Base-by-base conservation (phyloP, 495 filamentous ascomycete genomes). In the Cercophora sp. region DNA sequence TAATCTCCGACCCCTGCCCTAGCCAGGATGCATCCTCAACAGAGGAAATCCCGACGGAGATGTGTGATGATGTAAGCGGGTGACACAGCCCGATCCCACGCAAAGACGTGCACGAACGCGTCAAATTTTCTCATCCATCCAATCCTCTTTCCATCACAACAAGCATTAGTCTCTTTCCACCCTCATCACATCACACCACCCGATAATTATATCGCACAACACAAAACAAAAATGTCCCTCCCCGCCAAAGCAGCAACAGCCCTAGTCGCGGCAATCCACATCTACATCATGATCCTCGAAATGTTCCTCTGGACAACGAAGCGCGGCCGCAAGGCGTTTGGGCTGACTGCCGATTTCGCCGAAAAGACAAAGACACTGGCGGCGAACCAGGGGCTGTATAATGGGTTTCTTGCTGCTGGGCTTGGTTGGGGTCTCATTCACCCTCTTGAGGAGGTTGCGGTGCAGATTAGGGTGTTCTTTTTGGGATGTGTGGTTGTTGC, bases 301-400 rank as follows among this genome's bases (percentile, higher is more conserved):
- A 61, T 58, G 51, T 61, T 62, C 47, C 63, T 66, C 41, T 70
- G 67, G 67, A 62, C 56, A 4, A 61, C 57, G 1, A 62, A 64
- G 4, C 58, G 57, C 46, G 67, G 64, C 16, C 59, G 50, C 25
- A 66, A 59, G 49, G 55, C 62, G 2, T 70, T 70, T 55, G 20
- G 49, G 4, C 46, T 64, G 37, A 59, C 58, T 0, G 36, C 61
- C 18, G 57, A 62, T 2, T 67, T 63, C 37, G 64, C 67, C 22
- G 45, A 49, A 3, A 24, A 64, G 41, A 67, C 62, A 1, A 53
- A 59, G 27, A 35, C 42, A 6, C 58, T 70, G 11, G 67, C 64
- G 26, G 55, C 56, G 5, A 70, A 67, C 49, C 67, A 70, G 58
- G 67, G 67, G 15, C 52, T 70, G 5, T 70, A 70, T 46, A 70